Percentiles rank a stretch among this genome's conserved stretches.
Evolutionary conservation across 306 rosid species (phyloP).

Genomic region (Malus fusca): DNA sequence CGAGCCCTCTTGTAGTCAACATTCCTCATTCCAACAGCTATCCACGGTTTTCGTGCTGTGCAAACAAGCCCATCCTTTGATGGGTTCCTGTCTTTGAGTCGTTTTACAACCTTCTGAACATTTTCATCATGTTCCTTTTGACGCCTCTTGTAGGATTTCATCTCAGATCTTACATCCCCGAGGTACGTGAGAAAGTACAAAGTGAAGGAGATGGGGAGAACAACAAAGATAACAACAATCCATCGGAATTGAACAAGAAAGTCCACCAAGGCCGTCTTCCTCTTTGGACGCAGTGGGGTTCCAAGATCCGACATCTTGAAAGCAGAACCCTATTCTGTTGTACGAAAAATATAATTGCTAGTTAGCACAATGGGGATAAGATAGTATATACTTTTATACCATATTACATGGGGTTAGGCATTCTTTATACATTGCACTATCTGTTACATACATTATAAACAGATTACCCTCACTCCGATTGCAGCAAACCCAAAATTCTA

Average conservation of each 20-base stretch:
- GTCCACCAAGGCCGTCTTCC: slow-evolving; percentile 89
- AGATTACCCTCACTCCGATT: not conserved
- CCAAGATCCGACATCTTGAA: slow-evolving; percentile 75
- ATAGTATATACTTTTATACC: not conserved
- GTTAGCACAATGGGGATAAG: not conserved
- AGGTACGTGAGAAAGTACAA: slow-evolving; percentile 77
- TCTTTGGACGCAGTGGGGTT: slow-evolving; percentile 77
- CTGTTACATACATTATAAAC: not conserved
- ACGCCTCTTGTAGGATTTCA: slow-evolving; percentile 78
- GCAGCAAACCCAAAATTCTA: not conserved
- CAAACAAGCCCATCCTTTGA: slow-evolving; percentile 92
- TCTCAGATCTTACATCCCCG: slow-evolving; percentile 82
- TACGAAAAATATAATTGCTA: not conserved
- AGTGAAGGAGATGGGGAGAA: slow-evolving; percentile 83
- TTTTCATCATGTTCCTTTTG: slow-evolving; percentile 90
- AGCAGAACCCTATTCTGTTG: slow-evolving; percentile 6
- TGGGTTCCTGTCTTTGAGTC: slow-evolving; percentile 84
- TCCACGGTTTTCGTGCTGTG: slow-evolving; percentile 93
- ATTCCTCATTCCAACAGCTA: slow-evolving; percentile 97
- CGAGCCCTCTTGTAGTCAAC: slow-evolving; percentile 98
- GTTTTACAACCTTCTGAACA: slow-evolving; percentile 70
- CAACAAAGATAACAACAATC: slow-evolving; percentile 86
- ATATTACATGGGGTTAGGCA: not conserved
- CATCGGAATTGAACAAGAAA: slow-evolving; percentile 72
- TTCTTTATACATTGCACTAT: not conserved